Evolutionary conservation across 2,329 filamentous ascomycete genomes (phyloP).

Genomic region (Cercospora brassicicola): DNA sequence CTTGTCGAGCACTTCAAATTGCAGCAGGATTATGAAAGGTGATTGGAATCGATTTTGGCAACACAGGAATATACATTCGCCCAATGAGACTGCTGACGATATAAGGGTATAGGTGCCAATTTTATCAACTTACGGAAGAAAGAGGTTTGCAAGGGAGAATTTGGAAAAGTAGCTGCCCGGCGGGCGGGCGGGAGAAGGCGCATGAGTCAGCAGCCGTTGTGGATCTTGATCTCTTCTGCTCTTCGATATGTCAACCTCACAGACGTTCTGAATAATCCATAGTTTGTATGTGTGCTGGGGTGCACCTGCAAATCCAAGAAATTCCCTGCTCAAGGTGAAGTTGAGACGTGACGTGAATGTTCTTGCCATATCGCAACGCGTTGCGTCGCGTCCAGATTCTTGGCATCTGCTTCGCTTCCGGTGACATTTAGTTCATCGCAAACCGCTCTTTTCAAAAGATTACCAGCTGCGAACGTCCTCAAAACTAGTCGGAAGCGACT

Average conservation of each 20-base stretch:
- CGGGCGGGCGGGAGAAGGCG: background rate
- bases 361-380: background rate
- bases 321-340: background rate
- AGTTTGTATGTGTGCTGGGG: background rate
- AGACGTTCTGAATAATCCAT: background rate
- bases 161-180: background rate
- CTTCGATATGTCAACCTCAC: background rate
- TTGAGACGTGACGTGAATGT: background rate
- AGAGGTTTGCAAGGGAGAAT: background rate
- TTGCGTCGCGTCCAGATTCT: background rate
- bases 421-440: background rate
- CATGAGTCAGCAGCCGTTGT: background rate
- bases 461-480: background rate
- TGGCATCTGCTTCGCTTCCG: background rate
- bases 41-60: background rate
- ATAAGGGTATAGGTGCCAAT: constrained; percentile 1
- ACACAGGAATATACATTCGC: background rate
- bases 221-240: background rate
- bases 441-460: background rate
- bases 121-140: background rate
- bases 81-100: background rate
- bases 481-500: background rate
- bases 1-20: background rate
- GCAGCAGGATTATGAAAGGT: background rate
- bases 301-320: background rate